Evolutionary conservation across 805 yeast genomes (phyloP).

Genomic region (Pichia scutulata): DNA sequence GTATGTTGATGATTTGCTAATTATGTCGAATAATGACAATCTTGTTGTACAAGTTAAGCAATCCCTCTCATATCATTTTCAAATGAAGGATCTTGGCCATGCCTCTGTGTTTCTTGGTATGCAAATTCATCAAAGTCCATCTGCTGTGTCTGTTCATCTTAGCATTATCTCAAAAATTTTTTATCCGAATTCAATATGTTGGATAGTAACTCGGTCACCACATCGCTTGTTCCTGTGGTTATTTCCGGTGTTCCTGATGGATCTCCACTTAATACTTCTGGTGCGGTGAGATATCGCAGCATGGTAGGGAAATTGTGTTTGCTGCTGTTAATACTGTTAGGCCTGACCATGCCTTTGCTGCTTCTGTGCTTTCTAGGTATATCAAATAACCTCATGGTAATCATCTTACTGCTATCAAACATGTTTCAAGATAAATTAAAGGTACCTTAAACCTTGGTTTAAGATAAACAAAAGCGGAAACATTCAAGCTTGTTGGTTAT

Average conservation of each 20-base stretch:
- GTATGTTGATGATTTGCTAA: no score
- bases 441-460: not conserved
- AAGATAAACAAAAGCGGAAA: not conserved
- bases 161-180: not conserved
- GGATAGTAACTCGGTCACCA: not conserved
- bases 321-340: slow-evolving; percentile 1
- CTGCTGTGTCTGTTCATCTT: not conserved
- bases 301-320: not conserved
- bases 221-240: not conserved
- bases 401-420: slow-evolving; percentile 1
- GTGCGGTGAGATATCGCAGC: no score
- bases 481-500: not conserved
- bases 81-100: not conserved
- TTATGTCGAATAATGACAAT: no score
- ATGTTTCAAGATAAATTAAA: slow-evolving; percentile 1
- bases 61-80: no score
- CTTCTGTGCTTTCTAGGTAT: not conserved
- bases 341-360: slow-evolving; percentile 1
- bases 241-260: no score
- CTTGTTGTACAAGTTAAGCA: no score
- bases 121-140: not conserved
- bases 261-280: no score
- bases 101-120: slow-evolving; percentile 1
- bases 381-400: not conserved
- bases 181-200: not conserved